phyloP scores from a whole-genome alignment of 345 rosid genomes.

The Eucalyptus sp. region DNA sequence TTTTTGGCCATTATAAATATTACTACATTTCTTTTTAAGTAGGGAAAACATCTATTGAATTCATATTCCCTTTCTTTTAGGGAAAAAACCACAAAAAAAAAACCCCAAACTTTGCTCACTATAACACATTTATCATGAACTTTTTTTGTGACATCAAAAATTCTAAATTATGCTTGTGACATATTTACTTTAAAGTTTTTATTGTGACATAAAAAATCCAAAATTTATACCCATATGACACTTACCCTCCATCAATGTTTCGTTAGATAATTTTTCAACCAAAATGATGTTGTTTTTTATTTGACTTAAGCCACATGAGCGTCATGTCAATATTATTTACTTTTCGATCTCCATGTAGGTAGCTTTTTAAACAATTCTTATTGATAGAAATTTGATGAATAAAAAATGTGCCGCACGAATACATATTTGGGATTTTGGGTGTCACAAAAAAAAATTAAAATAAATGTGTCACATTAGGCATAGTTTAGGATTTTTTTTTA shows the following conservation, averaged over 20 bases:
- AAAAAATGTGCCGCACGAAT: too few relatives aligned
- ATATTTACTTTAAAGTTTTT: too few relatives aligned
- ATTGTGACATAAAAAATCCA: neutral
- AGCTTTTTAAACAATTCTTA: neutral
- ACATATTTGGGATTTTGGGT: neutral
- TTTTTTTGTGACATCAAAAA: too few relatives aligned
- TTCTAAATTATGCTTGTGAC: neutral
- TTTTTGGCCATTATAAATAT: neutral
- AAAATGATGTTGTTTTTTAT: too few relatives aligned
- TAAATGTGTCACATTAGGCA: neutral
- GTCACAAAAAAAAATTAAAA: too few relatives aligned
- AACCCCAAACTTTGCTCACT: fast-evolving
- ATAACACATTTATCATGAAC: fast-evolving
- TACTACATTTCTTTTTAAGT: neutral
- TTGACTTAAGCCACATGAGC: neutral
- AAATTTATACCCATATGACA: too few relatives aligned
- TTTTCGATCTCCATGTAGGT: neutral
- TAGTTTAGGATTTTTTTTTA: too few relatives aligned
- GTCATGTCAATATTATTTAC: neutral
- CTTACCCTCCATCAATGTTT: neutral
- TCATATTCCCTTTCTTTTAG: neutral
- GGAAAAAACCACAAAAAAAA: neutral
- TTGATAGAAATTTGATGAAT: neutral
- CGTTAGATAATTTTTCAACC: neutral
- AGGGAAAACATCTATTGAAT: neutral